Conservation (phyloP, 257 asterid species). For the Scutellaria minor region DNA sequence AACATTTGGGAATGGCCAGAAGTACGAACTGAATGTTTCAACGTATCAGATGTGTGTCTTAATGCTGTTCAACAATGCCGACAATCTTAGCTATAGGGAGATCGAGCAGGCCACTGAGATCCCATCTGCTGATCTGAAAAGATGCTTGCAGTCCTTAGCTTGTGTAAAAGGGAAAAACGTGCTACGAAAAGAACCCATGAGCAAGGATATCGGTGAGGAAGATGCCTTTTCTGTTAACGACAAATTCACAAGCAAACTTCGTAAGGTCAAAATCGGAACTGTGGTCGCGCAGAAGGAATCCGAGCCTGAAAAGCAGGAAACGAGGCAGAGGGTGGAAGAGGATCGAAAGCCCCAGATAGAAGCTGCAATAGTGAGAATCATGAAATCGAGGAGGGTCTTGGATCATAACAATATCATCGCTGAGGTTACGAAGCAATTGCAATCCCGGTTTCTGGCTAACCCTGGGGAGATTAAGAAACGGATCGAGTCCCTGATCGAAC, state of each 20-base stretch:
- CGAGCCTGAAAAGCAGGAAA: slow-evolving; percentile 66
- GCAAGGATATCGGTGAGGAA: slow-evolving; percentile 60
- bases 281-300: slow-evolving; percentile 66
- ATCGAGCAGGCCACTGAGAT: slow-evolving; percentile 68
- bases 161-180: slow-evolving; percentile 66
- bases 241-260: slow-evolving; percentile 52
- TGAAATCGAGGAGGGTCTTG: slow-evolving; percentile 61
- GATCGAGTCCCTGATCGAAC: slow-evolving; percentile 62
- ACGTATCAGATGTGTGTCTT: slow-evolving; percentile 69
- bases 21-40: slow-evolving; percentile 60
- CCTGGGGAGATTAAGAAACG: slow-evolving; percentile 64
- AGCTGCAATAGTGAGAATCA: slow-evolving; percentile 62
- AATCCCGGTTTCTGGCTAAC: slow-evolving; percentile 60
- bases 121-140: slow-evolving; percentile 54
- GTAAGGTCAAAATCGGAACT: slow-evolving; percentile 61
- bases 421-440: slow-evolving; percentile 63
- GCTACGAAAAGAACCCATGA: slow-evolving; percentile 62
- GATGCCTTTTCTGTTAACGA: slow-evolving; percentile 55
- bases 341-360: slow-evolving; percentile 69
- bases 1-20: slow-evolving; percentile 54
- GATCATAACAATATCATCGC: slow-evolving; percentile 61
- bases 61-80: slow-evolving; percentile 58
- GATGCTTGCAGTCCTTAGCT: slow-evolving; percentile 65
- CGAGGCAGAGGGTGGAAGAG: slow-evolving; percentile 66
- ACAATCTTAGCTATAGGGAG: slow-evolving; percentile 50